Evolutionary conservation across 257 asterid species (phyloP).

Genomic region (Eucommia ulmoides): DNA sequence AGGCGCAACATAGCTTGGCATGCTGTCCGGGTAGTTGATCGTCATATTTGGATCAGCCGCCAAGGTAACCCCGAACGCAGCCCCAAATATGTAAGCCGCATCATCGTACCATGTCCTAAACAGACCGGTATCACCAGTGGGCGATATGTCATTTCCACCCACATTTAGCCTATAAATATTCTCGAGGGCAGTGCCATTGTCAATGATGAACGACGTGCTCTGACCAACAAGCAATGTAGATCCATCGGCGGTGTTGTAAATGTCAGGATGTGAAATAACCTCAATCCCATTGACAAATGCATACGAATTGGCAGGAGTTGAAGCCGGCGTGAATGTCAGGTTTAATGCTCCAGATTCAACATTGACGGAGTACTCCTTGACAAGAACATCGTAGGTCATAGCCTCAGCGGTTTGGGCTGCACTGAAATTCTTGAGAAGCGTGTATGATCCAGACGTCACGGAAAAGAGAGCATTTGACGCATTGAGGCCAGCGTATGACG

Average conservation of each 20-base stretch:
- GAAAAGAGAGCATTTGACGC: constrained; percentile 17
- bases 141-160: constrained; percentile 13
- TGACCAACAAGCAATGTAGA: background rate
- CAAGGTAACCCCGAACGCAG: constrained; percentile 29
- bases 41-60: constrained; percentile 21
- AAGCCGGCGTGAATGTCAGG: constrained; percentile 3
- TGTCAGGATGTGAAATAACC: constrained; percentile 6
- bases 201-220: background rate
- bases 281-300: constrained; percentile 11
- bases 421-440: constrained; percentile 12
- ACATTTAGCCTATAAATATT: constrained; percentile 12
- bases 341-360: background rate
- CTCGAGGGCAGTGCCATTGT: constrained; percentile 17
- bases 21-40: constrained; percentile 14
- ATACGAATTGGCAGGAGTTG: constrained; percentile 5
- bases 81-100: constrained; percentile 21
- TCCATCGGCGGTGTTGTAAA: background rate
- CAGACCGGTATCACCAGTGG: constrained; percentile 23
- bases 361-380: constrained; percentile 7
- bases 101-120: constrained; percentile 40
- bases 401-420: constrained; percentile 8
- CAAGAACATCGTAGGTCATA: background rate
- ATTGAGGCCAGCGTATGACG: constrained; percentile 12
- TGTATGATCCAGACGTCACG: constrained; percentile 31
- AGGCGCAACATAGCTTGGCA: constrained; percentile 43